These are phyloP conservation scores for Nigrospora sphaerica DNA, from an alignment of 2,329 filamentous ascomycete genomes.

Conservation along the genomic window DNA sequence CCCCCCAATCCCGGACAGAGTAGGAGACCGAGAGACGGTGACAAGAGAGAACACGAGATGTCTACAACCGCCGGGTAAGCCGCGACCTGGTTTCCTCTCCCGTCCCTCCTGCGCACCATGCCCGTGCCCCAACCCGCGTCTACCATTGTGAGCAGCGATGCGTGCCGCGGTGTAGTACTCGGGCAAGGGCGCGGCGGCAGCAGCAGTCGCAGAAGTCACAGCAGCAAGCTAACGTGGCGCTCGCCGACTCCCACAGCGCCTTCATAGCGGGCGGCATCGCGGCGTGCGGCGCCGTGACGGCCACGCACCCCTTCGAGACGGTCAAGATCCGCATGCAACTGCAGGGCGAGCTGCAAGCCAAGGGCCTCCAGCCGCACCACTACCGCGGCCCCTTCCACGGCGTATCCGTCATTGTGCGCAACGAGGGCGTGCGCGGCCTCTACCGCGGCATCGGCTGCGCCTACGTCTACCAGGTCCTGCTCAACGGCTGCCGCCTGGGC, in stretches of 20 bases:
- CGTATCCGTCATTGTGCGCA: constrained; percentile 79
- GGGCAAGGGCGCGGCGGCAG: too few relatives aligned
- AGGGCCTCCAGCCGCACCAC: constrained; percentile 75
- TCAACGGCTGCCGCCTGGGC: constrained; percentile 92
- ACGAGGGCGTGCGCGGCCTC: constrained; percentile 80
- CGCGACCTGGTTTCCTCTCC: neutral
- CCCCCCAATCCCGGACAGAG: neutral
- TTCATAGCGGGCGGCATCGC: constrained; percentile 96
- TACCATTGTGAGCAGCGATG: too few relatives aligned
- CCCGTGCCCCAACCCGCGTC: too few relatives aligned
- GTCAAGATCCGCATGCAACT: constrained; percentile 98
- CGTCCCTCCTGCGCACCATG: neutral
- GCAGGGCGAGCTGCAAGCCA: constrained; percentile 88
- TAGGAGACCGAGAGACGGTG: neutral
- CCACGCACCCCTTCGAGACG: constrained; percentile 96
- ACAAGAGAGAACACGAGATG: constrained; percentile 12
- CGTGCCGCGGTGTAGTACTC: too few relatives aligned
- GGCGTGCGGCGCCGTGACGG: constrained; percentile 93
- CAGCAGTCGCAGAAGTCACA: too few relatives aligned
- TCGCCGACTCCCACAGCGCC: constrained; percentile 42
- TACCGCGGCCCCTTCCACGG: constrained; percentile 91
- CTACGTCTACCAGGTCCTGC: constrained; percentile 91
- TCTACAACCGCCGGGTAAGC: constrained; percentile 22
- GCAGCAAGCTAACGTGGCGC: neutral
- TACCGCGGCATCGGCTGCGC: constrained; percentile 87